phyloP scores from a whole-genome alignment of 116 monocot genomes.

The Papilionanthe hybrid region DNA sequence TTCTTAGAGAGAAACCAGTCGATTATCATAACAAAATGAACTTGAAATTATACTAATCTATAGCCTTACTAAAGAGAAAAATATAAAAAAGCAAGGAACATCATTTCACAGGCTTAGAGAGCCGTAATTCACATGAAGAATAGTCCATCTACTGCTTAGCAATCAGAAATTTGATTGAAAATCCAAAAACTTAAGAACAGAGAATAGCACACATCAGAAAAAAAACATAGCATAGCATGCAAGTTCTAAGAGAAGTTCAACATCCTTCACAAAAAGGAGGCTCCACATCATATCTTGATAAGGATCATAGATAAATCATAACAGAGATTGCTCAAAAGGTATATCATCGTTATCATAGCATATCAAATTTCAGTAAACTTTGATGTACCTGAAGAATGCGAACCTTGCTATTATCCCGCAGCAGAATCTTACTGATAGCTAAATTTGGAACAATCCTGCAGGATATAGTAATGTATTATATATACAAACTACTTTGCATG shows the following conservation, averaged over 20 bases:
- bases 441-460: constrained; percentile 94
- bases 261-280: no score
- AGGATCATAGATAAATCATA: background rate
- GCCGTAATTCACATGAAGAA: background rate
- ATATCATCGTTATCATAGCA: background rate
- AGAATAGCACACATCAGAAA: background rate
- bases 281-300: background rate
- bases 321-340: background rate
- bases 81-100: background rate
- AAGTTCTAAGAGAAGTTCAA: no score
- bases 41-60: background rate
- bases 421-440: constrained; percentile 77
- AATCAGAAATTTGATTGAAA: no score
- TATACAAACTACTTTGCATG: background rate
- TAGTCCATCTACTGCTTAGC: no score
- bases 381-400: constrained; percentile 84
- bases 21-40: background rate
- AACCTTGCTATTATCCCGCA: constrained; percentile 87
- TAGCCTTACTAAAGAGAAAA: background rate
- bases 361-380: background rate
- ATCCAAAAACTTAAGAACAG: background rate
- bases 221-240: background rate
- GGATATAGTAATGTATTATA: constrained; percentile 3
- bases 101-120: background rate
- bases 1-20: no score